phyloP scores from a whole-genome alignment of 306 rosid species.

The Medicago lupulina region DNA sequence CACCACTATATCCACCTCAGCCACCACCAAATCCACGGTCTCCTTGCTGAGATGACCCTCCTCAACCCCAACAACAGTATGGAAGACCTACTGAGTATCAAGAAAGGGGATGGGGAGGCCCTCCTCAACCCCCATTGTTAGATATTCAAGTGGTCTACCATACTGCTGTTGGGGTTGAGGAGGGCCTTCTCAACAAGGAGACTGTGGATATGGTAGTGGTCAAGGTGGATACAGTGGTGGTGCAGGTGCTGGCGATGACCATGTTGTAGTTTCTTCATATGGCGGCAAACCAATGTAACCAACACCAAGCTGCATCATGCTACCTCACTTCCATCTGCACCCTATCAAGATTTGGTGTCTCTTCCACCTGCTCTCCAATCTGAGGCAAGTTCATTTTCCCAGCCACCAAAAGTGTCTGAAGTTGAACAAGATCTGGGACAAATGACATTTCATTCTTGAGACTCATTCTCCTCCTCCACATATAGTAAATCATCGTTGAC shows the following conservation, averaged over 20 bases:
- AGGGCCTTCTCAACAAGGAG: constrained; percentile 77
- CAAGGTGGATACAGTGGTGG: constrained; percentile 43
- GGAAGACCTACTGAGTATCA: constrained; percentile 14
- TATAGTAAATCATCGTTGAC: constrained; percentile 83
- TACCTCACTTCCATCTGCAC: constrained; percentile 52
- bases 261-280: constrained; percentile 63
- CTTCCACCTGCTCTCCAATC: constrained; percentile 53
- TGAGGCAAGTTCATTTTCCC: constrained; percentile 77
- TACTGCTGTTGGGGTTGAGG: constrained; percentile 66
- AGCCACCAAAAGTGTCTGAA: constrained; percentile 46
- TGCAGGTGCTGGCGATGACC: constrained; percentile 33
- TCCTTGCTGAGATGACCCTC: constrained; percentile 42
- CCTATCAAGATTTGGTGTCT: constrained; percentile 62
- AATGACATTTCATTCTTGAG: constrained; percentile 45
- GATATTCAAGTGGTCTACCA: no score
- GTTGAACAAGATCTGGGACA: constrained; percentile 50
- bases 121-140: no score
- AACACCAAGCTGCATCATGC: constrained; percentile 98
- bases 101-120: no score
- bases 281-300: constrained; percentile 73
- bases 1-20: no score
- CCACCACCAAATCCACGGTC: no score
- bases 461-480: constrained; percentile 53
- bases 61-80: constrained; percentile 65
- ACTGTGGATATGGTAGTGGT: constrained; percentile 56